Conservation (phyloP, 139 green algal genomes). For the Auxenochlorella pyrenoidosa region DNA sequence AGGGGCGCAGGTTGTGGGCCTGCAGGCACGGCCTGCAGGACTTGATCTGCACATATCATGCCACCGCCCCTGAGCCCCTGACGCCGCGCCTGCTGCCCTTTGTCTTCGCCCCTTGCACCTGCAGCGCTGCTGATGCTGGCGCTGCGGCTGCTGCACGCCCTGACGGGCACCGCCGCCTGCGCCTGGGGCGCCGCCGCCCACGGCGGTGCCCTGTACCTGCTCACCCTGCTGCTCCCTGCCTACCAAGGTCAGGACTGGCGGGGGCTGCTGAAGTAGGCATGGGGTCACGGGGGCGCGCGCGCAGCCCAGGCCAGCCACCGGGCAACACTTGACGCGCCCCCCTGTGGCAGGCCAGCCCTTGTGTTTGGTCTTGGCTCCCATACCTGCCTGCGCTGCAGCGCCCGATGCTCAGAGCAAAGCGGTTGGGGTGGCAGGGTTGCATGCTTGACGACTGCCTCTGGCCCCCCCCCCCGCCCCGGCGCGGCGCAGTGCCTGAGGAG, state of each 20-base stretch:
- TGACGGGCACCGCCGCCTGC: conserved; percentile 51
- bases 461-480: too few species aligned
- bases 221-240: conserved; percentile 74
- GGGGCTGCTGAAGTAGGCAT: background rate
- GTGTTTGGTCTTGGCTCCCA: too few species aligned
- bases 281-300: too few species aligned
- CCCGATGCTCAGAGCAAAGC: too few species aligned
- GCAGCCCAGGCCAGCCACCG: too few species aligned
- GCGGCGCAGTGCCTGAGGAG: conserved; percentile 2
- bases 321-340: too few species aligned
- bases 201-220: conserved; percentile 79
- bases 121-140: conserved; percentile 48
- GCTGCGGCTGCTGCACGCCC: conserved; percentile 71
- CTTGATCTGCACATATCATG: background rate
- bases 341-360: too few species aligned
- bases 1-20: too few species aligned
- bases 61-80: background rate
- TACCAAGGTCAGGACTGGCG: conserved; percentile 8
- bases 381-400: too few species aligned
- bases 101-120: background rate
- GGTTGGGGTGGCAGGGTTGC: too few species aligned
- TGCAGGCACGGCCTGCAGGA: background rate
- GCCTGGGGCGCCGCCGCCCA: conserved; percentile 67
- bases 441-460: too few species aligned
- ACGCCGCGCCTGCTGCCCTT: background rate